Evolutionary conservation across 228 moss, liverwort and hornwort species (phyloP), one percentile per base, ranked within the genome.

Genomic region (Sphagnum fallax): DNA sequence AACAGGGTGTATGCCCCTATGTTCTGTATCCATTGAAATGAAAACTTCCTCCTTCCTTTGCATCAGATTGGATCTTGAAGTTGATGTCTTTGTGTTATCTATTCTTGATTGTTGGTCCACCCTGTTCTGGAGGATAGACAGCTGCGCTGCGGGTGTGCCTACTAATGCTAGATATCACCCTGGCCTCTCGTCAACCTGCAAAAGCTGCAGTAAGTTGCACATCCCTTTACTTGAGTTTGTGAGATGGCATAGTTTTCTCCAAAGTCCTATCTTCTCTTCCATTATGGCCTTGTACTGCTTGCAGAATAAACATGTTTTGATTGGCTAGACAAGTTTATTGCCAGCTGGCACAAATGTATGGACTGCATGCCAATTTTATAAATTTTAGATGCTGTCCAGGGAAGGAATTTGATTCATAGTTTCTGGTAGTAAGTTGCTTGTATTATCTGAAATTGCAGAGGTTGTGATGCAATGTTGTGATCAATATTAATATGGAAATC

Each of bases 101-200:
- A 32, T 32, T 32, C 32, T 32, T 32, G 32, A 32, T 32, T 32
- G 32, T 32, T 32, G 32, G 14, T 47, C 15, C 47, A 6, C 6
- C 4, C 62, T 62, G 62, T 16, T 15, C 16, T 32, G 12, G n/a
- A 52, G 9, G 50, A 14, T 89, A 93, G 93, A 73, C 89, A 74
- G 87, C 93, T 59, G 91, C 91, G 10, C 79, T 94, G 67, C 85
- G 82, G 48, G 91, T 94, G 63, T 94, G 93, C 76, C 77, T 85
- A 51, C 64, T 94, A 73, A 87, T 94, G 83, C 69, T 94, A 76
- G 93, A 94, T 57, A 89, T 94, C 62, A 83, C 89, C 10, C 81
- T 94, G 18, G 82, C 85, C 61, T 91, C 89, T 70, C 83, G 91
- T 70, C 93, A 87, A 79, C 85, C 89, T 71, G 77, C 73, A 66